phyloP scores from a whole-genome alignment of 1,284 basidiomycete species.

The Irpex sp. region DNA sequence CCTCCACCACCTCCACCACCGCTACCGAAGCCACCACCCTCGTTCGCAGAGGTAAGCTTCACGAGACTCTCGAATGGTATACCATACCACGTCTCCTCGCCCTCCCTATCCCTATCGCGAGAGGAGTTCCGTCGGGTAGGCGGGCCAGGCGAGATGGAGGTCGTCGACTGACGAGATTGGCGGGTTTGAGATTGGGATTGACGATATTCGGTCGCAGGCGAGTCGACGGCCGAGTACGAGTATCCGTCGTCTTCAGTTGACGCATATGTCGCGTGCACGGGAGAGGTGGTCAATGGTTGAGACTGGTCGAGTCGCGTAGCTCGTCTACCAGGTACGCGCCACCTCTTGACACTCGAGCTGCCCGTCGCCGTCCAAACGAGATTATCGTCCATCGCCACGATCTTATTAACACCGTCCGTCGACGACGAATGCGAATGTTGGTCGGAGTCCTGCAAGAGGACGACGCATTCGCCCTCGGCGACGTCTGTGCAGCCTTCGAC shows the following conservation, averaged over 20 bases:
- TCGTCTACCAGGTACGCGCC: slow-evolving; percentile 59
- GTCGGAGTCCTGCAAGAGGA: slow-evolving; percentile 42
- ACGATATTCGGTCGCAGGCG: too few species aligned
- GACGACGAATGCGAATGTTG: slow-evolving; percentile 28
- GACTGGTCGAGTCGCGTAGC: slow-evolving; percentile 16
- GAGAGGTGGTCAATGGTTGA: slow-evolving; percentile 8
- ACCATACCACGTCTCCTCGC: slow-evolving; percentile 49
- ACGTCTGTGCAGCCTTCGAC: slow-evolving; percentile 78
- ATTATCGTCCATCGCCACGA: slow-evolving; percentile 81
- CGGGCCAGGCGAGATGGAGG: neutral
- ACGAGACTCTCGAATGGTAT: slow-evolving; percentile 82
- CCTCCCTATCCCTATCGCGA: slow-evolving; percentile 27
- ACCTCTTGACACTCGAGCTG: slow-evolving; percentile 61
- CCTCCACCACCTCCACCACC: slow-evolving; percentile 1
- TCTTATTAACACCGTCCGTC: slow-evolving; percentile 76
- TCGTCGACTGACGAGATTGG: neutral
- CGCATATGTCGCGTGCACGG: too few species aligned
- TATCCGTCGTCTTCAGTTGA: slow-evolving; percentile 9
- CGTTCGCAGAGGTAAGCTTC: slow-evolving; percentile 71
- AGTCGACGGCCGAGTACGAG: slow-evolving; percentile 9
- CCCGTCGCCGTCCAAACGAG: slow-evolving; percentile 90
- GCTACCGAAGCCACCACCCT: slow-evolving; percentile 46
- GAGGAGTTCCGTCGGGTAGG: neutral
- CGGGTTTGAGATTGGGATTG: too few species aligned
- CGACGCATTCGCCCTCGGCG: slow-evolving; percentile 83